A percentile compares a stretch with the other conserved stretches of the same genome.
Evolutionary conservation across 2,329 filamentous ascomycete species (phyloP).

Genomic region (Canariomyces notabilis): DNA sequence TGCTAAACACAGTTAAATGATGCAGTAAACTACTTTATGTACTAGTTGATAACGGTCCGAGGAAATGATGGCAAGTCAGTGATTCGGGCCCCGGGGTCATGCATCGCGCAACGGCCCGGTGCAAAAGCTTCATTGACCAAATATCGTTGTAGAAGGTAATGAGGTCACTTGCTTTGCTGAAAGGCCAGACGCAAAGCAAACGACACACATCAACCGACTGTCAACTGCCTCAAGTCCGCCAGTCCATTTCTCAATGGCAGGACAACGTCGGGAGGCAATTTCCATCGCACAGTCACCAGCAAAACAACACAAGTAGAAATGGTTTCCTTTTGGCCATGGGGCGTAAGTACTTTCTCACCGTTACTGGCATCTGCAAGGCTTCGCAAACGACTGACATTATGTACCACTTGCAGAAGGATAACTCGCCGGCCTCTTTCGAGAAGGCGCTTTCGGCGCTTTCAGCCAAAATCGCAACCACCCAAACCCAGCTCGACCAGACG

Average conservation of each 20-base stretch:
- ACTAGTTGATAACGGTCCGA: no score
- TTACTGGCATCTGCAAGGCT: no score
- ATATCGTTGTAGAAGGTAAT: constrained; percentile 17
- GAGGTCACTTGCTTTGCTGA: constrained; percentile 13
- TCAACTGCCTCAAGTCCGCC: background rate
- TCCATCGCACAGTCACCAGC: background rate
- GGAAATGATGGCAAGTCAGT: no score
- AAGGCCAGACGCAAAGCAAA: constrained; percentile 1
- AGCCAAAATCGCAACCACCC: constrained; percentile 71
- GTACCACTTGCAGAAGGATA: constrained; percentile 62
- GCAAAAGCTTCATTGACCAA: background rate
- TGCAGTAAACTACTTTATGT: no score
- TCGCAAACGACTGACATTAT: no score
- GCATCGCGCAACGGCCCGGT: no score
- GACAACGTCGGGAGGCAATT: background rate
- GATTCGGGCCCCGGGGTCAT: no score
- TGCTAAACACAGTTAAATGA: no score
- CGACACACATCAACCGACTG: background rate
- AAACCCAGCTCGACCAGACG: constrained; percentile 66
- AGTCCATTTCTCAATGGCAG: constrained; percentile 1
- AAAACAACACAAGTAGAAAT: constrained; percentile 18
- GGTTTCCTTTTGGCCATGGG: constrained; percentile 53
- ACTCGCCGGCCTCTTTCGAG: constrained; percentile 88
- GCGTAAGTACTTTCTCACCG: constrained; percentile 49
- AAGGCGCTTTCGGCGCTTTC: constrained; percentile 80